Evolutionary conservation across 129 eudicot genomes (phyloP), one percentile per base, ranked within the genome.

Genomic region (Rutidosis leptorrhynchoides): DNA sequence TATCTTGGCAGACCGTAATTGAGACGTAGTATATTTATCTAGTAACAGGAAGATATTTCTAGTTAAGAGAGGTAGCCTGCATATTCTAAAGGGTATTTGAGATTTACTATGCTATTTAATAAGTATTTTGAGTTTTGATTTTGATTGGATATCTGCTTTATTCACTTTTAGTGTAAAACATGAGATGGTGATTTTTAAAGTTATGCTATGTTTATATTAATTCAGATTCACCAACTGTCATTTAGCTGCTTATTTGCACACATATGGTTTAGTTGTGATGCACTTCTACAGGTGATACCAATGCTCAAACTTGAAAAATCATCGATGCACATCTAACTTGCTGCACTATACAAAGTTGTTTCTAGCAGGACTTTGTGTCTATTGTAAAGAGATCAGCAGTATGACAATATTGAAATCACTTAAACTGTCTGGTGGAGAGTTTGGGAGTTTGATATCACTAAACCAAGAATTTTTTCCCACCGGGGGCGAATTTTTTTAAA

Each of bases 1-100:
- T 69, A 43, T 68, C 10, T 64, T 55, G 57, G 68, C 84, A 86
- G 94, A 71, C 79, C 86, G 46, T 83, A 86, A 86, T 58, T 80
- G 82, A 40, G 94, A 86, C 35, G 65, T 79, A 19, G 62, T 45
- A 20, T 74, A 80, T 74, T n/a, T 80, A 56, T 68, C 86, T 40
- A 78, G 86, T 74, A 83, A 75, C 79, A 78, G 84, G 82, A 86
- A 80, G 74, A 70, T 63, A 68, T 80, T 62, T 83, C 88, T 30
- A 71, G 72, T 67, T 86, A 76, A 73, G 68, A 73, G 68, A 67
- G 74, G 71, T 45, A 32, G 24, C 52, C 58, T 54, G 60, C 79
- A 49, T 58, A 62, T 69, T 62, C 20, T n/a, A 46, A 49, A 55
- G 57, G 27, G 72, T 70, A 53, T 26, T 53, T 14, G 33, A 66